phyloP scores from a whole-genome alignment of 306 rosid species.

The Geum urbanum region DNA sequence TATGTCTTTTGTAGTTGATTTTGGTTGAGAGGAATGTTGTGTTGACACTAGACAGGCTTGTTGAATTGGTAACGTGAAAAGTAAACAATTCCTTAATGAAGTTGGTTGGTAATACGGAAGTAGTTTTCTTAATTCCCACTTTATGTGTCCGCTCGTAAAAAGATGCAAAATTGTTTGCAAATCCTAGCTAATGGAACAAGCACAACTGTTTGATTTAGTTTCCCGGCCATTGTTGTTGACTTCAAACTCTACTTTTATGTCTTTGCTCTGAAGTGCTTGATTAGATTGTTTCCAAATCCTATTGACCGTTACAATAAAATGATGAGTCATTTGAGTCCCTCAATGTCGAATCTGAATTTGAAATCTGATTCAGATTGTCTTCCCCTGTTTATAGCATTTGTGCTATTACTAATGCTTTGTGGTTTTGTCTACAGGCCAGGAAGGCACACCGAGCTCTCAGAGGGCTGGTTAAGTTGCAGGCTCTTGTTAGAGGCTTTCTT shows the following conservation, averaged over 20 bases:
- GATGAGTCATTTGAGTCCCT: slow-evolving; percentile 7
- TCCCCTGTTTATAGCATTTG: not conserved
- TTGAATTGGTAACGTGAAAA: not conserved
- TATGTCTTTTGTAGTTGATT: not conserved
- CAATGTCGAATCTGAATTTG: slow-evolving; percentile 2
- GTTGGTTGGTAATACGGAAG: slow-evolving; percentile 30
- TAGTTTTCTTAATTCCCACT: slow-evolving; percentile 45
- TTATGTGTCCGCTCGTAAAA: slow-evolving; percentile 37
- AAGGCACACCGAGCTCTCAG: slow-evolving; percentile 83
- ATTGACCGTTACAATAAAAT: slow-evolving; percentile 25
- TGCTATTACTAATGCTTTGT: not conserved
- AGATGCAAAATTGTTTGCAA: slow-evolving; percentile 27
- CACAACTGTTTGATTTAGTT: slow-evolving; percentile 3
- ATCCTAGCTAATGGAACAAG: slow-evolving; percentile 48
- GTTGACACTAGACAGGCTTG: not conserved
- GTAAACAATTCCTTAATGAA: not conserved
- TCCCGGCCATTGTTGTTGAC: slow-evolving; percentile 20
- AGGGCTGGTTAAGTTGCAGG: slow-evolving; percentile 90
- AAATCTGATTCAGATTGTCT: not conserved
- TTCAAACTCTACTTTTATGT: slow-evolving; percentile 39
- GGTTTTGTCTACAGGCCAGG: slow-evolving; percentile 52
- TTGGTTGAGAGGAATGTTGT: not conserved
- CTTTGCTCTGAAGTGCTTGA: slow-evolving; percentile 30
- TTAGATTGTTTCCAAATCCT: slow-evolving; percentile 29
- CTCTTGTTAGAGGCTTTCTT: slow-evolving; percentile 81